Evolutionary conservation across 495 filamentous ascomycete species (phyloP).

Genomic region (Beverwykella pulmonaria): DNA sequence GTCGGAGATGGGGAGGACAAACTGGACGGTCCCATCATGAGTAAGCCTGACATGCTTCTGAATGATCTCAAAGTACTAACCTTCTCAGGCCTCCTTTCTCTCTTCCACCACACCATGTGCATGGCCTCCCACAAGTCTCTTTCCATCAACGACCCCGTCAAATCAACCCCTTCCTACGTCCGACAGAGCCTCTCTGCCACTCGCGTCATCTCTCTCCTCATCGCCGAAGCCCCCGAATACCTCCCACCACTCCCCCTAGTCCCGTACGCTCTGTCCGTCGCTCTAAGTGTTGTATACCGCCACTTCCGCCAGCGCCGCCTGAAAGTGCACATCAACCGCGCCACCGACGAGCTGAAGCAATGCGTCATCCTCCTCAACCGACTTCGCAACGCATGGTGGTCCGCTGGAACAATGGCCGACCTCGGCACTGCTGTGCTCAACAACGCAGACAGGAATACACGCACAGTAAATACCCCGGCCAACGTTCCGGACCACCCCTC

Average conservation of each 20-base stretch:
- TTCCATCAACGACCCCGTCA: constrained; percentile 43
- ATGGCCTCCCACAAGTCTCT: constrained; percentile 61
- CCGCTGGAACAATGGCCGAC: constrained; percentile 63
- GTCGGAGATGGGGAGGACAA: constrained; percentile 49
- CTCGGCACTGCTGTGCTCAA: constrained; percentile 48
- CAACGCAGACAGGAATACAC: constrained; percentile 35
- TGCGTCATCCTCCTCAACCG: constrained; percentile 60
- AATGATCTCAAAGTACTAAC: constrained; percentile 8
- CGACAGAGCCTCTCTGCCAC: constrained; percentile 67
- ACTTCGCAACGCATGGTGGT: constrained; percentile 62
- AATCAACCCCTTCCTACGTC: constrained; percentile 56
- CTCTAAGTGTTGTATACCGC: constrained; percentile 70
- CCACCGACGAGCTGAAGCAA: constrained; percentile 60
- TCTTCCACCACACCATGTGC: constrained; percentile 70
- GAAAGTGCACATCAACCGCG: constrained; percentile 64
- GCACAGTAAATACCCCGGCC: constrained; percentile 31
- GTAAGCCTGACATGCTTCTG: constrained; percentile 48
- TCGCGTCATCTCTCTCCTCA: constrained; percentile 64
- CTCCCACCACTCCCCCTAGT: constrained; percentile 66
- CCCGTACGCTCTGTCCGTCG: constrained; percentile 67
- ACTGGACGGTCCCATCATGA: constrained; percentile 35
- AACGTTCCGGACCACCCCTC: constrained; percentile 1
- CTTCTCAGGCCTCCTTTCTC: constrained; percentile 60
- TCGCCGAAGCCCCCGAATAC: constrained; percentile 55
- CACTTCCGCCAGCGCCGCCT: constrained; percentile 69